A percentile compares a stretch with the other conserved stretches of the same genome.
Evolutionary conservation across 805 yeast genomes (phyloP).

Genomic region (Starmerella geochares): DNA sequence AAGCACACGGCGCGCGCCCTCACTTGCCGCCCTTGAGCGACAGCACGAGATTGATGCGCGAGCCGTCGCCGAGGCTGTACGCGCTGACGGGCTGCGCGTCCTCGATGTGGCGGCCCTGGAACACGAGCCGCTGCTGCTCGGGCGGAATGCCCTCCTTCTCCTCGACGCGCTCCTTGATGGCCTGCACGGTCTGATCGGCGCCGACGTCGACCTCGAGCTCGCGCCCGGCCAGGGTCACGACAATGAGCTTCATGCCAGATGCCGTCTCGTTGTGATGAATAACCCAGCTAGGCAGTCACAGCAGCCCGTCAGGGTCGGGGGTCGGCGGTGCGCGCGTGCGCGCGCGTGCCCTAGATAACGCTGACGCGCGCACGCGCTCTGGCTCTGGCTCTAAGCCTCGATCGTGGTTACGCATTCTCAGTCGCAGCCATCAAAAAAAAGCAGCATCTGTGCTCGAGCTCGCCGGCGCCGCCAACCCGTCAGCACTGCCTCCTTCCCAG

Average conservation of each 20-base stretch:
- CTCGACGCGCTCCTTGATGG: slow-evolving; percentile 83
- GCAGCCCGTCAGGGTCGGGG: neutral
- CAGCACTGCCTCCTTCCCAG: no score
- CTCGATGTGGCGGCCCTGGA: slow-evolving; percentile 80
- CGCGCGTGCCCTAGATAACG: neutral
- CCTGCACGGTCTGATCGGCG: slow-evolving; percentile 39
- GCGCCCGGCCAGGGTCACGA: slow-evolving; percentile 25
- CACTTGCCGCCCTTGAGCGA: slow-evolving; percentile 77
- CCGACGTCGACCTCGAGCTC: slow-evolving; percentile 29
- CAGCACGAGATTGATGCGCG: slow-evolving; percentile 78
- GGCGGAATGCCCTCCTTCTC: slow-evolving; percentile 98
- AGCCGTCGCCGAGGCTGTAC: slow-evolving; percentile 73
- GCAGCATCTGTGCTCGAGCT: no score
- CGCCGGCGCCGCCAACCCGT: no score
- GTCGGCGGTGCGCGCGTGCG: neutral
- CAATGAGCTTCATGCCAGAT: slow-evolving; percentile 19
- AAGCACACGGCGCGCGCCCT: neutral
- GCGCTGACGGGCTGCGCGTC: slow-evolving; percentile 65
- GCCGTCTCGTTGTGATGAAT: neutral
- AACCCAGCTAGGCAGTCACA: neutral
- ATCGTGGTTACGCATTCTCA: no score
- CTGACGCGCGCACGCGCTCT: neutral
- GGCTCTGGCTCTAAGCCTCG: neutral
- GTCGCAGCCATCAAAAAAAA: no score
- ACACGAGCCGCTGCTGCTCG: slow-evolving; percentile 82